Base-by-base conservation (phyloP, 1,284 basidiomycete species). In the Trichosporon ovoides region DNA sequence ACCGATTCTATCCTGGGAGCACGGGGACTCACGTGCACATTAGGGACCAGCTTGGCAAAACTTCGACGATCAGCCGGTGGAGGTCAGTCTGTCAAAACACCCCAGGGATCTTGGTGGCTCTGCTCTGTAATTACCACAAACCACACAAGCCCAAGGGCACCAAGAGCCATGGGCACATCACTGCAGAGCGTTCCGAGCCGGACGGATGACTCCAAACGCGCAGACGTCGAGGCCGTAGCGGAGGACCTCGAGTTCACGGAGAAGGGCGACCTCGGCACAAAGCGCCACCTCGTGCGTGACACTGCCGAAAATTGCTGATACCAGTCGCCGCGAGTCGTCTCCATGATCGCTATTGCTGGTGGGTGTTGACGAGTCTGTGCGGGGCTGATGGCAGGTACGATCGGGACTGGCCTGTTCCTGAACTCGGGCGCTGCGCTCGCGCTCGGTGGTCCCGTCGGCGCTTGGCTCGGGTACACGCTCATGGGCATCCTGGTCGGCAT, bases 401-500 rank as follows among this genome's bases (percentile, higher is more conserved):
- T 81, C 59, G 53, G 56, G n/a, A 62, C 61, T 7, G 60, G 38
- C 28, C 55, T 38, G 24, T 57, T 50, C 34, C 52, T 48, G 28
- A 51, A 33, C 19, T 58, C 55, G 2, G 53, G 56, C 14, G 38
- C 56, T 0, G 51, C 56, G 1, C 51, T 33, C 22, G 38, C 46
- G 34, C 38, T 52, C 52, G 79, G 76, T 46, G 80, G 80, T 16
- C 80, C 80, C 11, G 66, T 76, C 19, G 77, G 77, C 49, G 70
- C 77, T 1, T 55, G 66, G 18, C 49, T 68, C 14, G 63, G 60
- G 9, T 68, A 61, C 43, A 31, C 58, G 13, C 19, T 62, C 28
- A 57, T 57, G 14, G 66, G 66, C 19, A 62, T 53, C 5, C 24
- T 33, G 12, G 52, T 53, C 38, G 52, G 52, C 11, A 40, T 38